Evolutionary conservation across 495 filamentous ascomycete species (phyloP).

Genomic region (Aspergillus funiculosus): DNA sequence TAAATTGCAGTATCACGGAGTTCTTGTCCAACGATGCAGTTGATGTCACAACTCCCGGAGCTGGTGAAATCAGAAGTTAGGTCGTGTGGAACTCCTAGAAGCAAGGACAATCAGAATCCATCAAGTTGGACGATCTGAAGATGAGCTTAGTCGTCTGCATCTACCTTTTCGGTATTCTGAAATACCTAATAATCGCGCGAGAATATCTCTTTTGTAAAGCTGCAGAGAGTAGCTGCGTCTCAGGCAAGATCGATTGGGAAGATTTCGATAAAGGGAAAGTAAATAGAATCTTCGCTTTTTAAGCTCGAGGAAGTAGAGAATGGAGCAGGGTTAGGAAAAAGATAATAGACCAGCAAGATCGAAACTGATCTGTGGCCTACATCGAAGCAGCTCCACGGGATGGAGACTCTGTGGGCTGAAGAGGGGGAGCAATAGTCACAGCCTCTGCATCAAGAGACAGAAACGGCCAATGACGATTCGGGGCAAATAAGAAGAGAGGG

Average conservation of each 20-base stretch:
- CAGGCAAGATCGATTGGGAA: too few species aligned
- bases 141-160: not conserved
- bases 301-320: not conserved
- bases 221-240: too few species aligned
- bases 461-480: conserved; percentile 2
- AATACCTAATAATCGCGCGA: not conserved
- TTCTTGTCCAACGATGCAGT: conserved; percentile 1
- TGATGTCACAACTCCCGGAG: conserved; percentile 6
- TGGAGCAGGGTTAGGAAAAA: not conserved
- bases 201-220: too few species aligned
- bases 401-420: not conserved
- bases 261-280: not conserved
- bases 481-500: not conserved
- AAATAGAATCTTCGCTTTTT: not conserved
- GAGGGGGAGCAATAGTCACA: conserved; percentile 10
- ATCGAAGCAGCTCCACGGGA: conserved; percentile 12
- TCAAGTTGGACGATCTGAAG: not conserved
- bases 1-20: not conserved
- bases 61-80: not conserved
- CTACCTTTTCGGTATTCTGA: not conserved
- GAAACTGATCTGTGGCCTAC: conserved; percentile 10
- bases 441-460: not conserved
- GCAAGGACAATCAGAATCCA: not conserved
- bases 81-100: not conserved
- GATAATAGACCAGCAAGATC: conserved; percentile 2